Conservation (phyloP, 208 protist genomes). For the Trichomonas tenax region DNA sequence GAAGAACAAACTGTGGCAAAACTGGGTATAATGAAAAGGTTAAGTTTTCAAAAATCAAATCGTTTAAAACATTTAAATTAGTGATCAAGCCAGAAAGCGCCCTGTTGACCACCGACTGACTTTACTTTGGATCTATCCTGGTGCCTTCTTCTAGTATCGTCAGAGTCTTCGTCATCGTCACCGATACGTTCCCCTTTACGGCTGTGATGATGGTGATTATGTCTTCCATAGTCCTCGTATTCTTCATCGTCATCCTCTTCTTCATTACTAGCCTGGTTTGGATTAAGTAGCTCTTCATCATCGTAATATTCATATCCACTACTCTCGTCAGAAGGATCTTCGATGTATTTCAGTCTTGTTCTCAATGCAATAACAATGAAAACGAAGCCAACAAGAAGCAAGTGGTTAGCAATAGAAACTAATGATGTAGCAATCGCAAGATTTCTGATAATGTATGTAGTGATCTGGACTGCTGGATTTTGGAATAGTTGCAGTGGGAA, state of each 20-base stretch:
- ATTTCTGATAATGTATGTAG: neutral
- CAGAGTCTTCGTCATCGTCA: no score
- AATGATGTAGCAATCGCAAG: neutral
- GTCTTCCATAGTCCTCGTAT: neutral
- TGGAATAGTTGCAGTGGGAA: neutral
- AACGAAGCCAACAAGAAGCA: neutral
- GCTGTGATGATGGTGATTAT: neutral
- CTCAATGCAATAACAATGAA: neutral
- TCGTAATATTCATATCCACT: neutral
- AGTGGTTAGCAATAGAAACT: neutral
- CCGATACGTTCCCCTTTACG: neutral
- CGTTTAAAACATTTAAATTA: no score
- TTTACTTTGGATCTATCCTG: no score
- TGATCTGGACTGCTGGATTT: neutral
- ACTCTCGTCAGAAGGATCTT: neutral
- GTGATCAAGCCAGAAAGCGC: no score
- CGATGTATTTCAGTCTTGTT: neutral
- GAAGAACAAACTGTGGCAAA: no score
- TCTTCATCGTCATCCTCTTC: neutral
- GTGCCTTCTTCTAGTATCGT: no score
- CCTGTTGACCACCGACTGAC: no score
- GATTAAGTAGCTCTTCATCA: neutral
- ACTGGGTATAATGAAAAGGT: no score
- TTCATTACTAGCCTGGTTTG: neutral
- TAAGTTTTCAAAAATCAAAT: no score